A percentile compares a stretch with the other conserved stretches of the same genome.
Conservation (phyloP, 2,329 filamentous ascomycete species). For the Xylaria sp. region DNA sequence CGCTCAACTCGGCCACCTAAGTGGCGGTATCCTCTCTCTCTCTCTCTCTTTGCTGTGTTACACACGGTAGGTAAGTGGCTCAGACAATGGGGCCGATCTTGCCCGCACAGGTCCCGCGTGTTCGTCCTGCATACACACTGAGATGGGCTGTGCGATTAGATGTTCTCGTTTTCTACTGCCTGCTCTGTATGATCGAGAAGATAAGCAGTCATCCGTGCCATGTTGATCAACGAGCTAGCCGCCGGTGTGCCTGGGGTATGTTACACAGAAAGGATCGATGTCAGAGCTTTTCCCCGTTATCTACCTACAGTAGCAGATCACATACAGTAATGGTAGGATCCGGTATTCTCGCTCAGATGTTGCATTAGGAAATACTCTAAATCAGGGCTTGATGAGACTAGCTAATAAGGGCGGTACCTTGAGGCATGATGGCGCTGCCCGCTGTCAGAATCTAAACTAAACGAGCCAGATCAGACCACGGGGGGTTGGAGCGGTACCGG, state of each 20-base stretch:
- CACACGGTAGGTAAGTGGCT: slow-evolving; percentile 14
- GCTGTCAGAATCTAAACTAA: too few relatives aligned
- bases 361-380: too few relatives aligned
- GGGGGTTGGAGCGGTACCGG: too few relatives aligned
- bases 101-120: slow-evolving; percentile 1
- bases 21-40: too few relatives aligned
- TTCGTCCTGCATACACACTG: background rate
- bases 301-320: too few relatives aligned
- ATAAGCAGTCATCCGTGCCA: background rate
- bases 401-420: too few relatives aligned
- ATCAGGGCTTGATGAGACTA: too few relatives aligned
- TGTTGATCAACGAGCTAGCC: background rate
- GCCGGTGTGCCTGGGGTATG: background rate
- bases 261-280: background rate
- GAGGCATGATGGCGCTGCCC: too few relatives aligned
- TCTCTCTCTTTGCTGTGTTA: slow-evolving; percentile 4
- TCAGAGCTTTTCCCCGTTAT: too few relatives aligned
- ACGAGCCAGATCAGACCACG: too few relatives aligned
- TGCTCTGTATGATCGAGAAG: background rate
- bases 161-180: background rate
- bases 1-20: slow-evolving; percentile 10
- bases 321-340: too few relatives aligned
- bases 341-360: too few relatives aligned
- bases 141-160: background rate
- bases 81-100: slow-evolving; percentile 14